Evolutionary conservation across 1,284 basidiomycete species (phyloP), one percentile per base, ranked within the genome.

Genomic region (Microbotryum silenes-acaulis): DNA sequence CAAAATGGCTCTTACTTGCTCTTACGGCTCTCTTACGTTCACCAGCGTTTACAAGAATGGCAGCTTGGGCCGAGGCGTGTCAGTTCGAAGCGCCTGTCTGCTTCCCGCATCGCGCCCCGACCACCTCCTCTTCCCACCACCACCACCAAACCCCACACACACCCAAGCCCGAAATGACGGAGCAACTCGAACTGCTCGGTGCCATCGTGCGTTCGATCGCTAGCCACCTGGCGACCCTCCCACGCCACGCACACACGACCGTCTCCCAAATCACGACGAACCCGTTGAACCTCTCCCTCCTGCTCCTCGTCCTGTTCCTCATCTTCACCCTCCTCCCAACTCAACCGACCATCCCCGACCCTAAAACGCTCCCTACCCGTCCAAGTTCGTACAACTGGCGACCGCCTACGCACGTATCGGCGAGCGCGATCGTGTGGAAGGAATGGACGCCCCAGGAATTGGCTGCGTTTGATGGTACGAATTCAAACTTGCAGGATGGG

Each of bases 311-410:
- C 51, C 23, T 58, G 29, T 55, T 59, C 59, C 54, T 65, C 37
- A 7, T 65, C 42, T 29, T 54, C 53, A 61, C 63, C 12, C 54
- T 68, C 33, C 12, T 71, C 52, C 69, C 65, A 18, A n/a, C 64
- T 14, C 37, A 62, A n/a, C 59, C 61, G 14, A 56, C 52, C 21
- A 29, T 50, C 9, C 63, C 60, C 1, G 20, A 48, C 20, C 52
- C 62, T 29, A 58, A 57, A 42, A 44, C 48, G 12, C 54, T 65
- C 47, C 53, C 67, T 2, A 51, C 62, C 23, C 45, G 56, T 1
- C 65, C 65, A 23, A 25, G 54, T 20, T 54, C 46, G 31, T 71
- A 73, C 66, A 67, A 71, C 56, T 70, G 68, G 69, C 62, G 72
- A 54, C 57, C 74, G 0, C 21, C 18, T 1, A 42, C 50, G 18